These are phyloP conservation scores for Schizosaccharomyces octosporus DNA, from an alignment of 805 yeast genomes.

Conservation along the genomic window DNA sequence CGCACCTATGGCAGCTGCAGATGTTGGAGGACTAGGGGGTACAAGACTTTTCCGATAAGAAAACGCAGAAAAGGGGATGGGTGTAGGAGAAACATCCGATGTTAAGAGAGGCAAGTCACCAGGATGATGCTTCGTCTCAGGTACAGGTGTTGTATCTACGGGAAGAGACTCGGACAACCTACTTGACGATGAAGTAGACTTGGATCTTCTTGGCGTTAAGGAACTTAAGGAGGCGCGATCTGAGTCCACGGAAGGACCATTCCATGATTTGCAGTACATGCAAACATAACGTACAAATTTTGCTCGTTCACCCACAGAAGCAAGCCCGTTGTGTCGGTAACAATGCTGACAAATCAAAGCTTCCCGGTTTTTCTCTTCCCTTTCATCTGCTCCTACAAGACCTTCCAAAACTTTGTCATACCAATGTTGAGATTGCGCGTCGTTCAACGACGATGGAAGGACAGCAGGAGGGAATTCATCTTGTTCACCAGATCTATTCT, in stretches of 20 bases:
- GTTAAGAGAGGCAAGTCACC: too few relatives aligned
- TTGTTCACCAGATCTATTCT: background rate
- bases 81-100: too few relatives aligned
- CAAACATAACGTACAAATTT: background rate
- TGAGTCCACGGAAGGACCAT: background rate
- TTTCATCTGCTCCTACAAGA: background rate
- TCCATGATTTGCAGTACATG: background rate
- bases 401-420: background rate
- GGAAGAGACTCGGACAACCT: too few relatives aligned
- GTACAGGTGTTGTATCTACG: too few relatives aligned
- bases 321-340: constrained; percentile 1
- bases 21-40: too few relatives aligned
- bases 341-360: constrained; percentile 2
- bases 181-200: too few relatives aligned
- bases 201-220: too few relatives aligned
- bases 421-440: background rate
- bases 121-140: too few relatives aligned
- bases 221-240: background rate
- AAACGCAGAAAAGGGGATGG: too few relatives aligned
- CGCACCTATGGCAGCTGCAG: too few relatives aligned
- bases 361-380: background rate
- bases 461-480: background rate
- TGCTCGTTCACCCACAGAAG: background rate
- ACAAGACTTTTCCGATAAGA: too few relatives aligned
- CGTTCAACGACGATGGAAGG: background rate